Conservation (phyloP, 176 grass and related monocot genomes). For the Metroxylon sagu region DNA sequence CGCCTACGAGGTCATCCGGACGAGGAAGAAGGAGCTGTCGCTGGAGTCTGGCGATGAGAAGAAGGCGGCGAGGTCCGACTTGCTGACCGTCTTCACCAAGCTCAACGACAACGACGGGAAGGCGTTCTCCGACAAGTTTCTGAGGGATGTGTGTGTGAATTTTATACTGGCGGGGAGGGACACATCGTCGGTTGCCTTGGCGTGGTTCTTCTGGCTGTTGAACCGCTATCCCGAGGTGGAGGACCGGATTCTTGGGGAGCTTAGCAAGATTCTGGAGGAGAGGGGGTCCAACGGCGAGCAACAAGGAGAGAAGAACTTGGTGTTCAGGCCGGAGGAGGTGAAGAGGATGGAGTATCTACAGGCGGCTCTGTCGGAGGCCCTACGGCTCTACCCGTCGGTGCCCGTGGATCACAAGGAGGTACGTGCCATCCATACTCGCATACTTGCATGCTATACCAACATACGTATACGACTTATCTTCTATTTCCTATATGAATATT, state of each 20-base stretch:
- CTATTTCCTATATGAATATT: too few species aligned
- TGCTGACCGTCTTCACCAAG: constrained; percentile 77
- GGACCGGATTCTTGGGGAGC: constrained; percentile 53
- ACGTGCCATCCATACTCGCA: not conserved
- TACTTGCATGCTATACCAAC: too few species aligned
- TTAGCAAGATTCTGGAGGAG: constrained; percentile 38
- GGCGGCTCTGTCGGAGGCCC: constrained; percentile 84
- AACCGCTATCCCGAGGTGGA: constrained; percentile 44
- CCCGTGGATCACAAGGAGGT: constrained; percentile 95
- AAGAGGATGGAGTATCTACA: constrained; percentile 96
- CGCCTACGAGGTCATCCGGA: constrained; percentile 75
- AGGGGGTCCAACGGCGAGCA: constrained; percentile 10
- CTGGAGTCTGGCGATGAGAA: not conserved
- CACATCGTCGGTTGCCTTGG: constrained; percentile 94
- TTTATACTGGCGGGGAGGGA: constrained; percentile 91
- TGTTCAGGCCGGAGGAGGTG: constrained; percentile 82
- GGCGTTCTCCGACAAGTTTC: constrained; percentile 69
- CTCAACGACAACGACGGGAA: constrained; percentile 37
- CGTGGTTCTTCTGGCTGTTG: constrained; percentile 99
- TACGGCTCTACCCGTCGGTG: constrained; percentile 86
- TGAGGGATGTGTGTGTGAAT: constrained; percentile 95
- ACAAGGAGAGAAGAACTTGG: constrained; percentile 34
- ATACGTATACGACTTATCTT: too few species aligned
- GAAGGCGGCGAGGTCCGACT: constrained; percentile 30
- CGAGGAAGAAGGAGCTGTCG: constrained; percentile 54